Evolutionary conservation across 2,329 filamentous ascomycete genomes (phyloP), one percentile per base, ranked within the genome.

Genomic region (Stachybotrys echinatus): DNA sequence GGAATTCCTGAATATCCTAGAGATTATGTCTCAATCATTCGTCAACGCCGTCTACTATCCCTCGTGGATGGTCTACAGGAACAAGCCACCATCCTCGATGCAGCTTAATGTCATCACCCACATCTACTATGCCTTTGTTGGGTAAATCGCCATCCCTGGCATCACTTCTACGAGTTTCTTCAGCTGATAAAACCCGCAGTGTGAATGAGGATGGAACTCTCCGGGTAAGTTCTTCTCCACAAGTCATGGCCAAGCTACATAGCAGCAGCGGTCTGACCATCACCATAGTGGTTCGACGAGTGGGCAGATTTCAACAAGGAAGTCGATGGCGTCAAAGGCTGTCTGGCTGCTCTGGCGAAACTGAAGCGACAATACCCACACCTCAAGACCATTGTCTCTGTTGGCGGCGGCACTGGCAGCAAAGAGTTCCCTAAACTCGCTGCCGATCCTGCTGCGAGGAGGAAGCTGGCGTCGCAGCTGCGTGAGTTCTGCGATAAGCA

Each of bases 51-150:
- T 84, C 2, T 86, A 86, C 65, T 87, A 85, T 62, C 81, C 83
- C 5, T 85, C 83, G 55, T 86, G 82, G 81, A 71, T 75, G 50
- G 74, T 84, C 50, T 85, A 85, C 66, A 75, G 74, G 52, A 72
- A 77, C 48, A 77, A 80, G 49, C 74, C 80, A n/a, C 83, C 83
- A 0, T 81, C 80, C 0, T 76, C 73, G 5, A 61, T 86, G 48
- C 75, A 79, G 48, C 65, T 80, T 54, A 70, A 74, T 38, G 74
- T 75, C 49, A 74, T 85, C 50, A 84, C 83, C 6, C 83, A 86
- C 59, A 70, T 85, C 7, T 83, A 84, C 58, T 86, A 86, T 58
- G 79, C 83, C 20, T 86, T 85, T 72, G 77, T 81, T 51, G 79
- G 69, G 69, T 70, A 55, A 52, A 61, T 6, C 21, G 10, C 50